Conservation (phyloP, 2,329 filamentous ascomycete species). For the Colletotrichum plurivorum region DNA sequence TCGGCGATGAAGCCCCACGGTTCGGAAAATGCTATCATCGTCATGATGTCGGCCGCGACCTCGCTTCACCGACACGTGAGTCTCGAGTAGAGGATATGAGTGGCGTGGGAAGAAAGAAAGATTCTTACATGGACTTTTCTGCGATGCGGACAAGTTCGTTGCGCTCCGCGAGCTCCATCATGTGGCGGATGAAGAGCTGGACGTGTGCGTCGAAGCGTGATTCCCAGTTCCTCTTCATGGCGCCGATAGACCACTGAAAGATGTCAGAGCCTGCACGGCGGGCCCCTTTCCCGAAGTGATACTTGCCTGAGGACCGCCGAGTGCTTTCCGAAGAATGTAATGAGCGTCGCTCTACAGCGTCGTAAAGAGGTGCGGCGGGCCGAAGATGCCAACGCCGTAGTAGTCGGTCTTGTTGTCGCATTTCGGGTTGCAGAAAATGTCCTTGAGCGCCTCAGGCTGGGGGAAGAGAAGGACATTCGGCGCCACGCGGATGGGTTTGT, state of each 20-base stretch:
- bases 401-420: conserved; percentile 21
- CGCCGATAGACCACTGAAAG: conserved; percentile 22
- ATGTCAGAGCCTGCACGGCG: no score
- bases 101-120: no score
- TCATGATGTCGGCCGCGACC: conserved; percentile 33
- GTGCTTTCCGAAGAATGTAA: conserved; percentile 13
- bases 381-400: conserved; percentile 16
- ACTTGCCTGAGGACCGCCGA: conserved; percentile 4
- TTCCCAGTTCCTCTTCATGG: conserved; percentile 30
- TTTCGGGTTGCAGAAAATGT: conserved; percentile 27
- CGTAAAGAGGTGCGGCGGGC: conserved; percentile 22
- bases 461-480: conserved; percentile 17
- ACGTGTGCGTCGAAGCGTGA: conserved; percentile 23
- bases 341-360: conserved; percentile 14
- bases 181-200: conserved; percentile 17
- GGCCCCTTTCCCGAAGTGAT: no score
- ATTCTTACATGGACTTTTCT: conserved; percentile 21
- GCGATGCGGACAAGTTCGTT: conserved; percentile 12
- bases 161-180: conserved; percentile 14
- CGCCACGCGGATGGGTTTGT: conserved; percentile 27
- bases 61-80: neutral
- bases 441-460: conserved; percentile 13
- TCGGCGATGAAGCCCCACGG: conserved; percentile 26
- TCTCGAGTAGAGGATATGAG: no score
- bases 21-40: conserved; percentile 24